Evolutionary conservation across 352 stramenopile species (phyloP).

Genomic region (Plasmopara muralis): DNA sequence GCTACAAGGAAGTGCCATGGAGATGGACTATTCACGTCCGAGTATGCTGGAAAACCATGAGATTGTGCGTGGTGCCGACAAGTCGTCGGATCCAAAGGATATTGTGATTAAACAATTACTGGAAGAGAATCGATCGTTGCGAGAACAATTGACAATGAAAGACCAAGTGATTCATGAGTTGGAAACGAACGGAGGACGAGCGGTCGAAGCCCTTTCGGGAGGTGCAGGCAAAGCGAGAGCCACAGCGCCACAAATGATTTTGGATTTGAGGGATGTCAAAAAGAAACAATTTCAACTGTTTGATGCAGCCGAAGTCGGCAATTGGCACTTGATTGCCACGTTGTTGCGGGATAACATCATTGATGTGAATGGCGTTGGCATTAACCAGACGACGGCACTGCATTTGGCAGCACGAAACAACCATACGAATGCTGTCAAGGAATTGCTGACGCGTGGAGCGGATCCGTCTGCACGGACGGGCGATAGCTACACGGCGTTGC

Average conservation of each 20-base stretch:
- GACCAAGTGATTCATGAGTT: conserved; percentile 82
- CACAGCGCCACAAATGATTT: conserved; percentile 69
- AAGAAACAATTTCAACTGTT: conserved; percentile 88
- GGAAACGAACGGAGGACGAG: conserved; percentile 57
- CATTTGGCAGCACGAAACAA: conserved; percentile 73
- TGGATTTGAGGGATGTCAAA: conserved; percentile 79
- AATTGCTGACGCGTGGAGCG: conserved; percentile 60
- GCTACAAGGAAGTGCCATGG: conserved; percentile 6
- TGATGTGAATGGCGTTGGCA: conserved; percentile 80
- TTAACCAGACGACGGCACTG: conserved; percentile 81
- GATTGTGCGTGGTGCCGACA: conserved; percentile 71
- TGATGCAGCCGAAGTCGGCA: conserved; percentile 76
- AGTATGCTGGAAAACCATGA: conserved; percentile 81
- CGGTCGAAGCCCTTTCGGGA: conserved; percentile 16
- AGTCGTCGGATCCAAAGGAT: conserved; percentile 80
- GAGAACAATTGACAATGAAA: conserved; percentile 73
- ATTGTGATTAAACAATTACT: conserved; percentile 83
- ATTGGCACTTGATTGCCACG: conserved; percentile 76
- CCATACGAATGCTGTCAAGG: conserved; percentile 66
- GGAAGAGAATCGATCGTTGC: conserved; percentile 72
- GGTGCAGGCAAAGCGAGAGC: conserved; percentile 38
- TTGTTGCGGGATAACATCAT: conserved; percentile 78
- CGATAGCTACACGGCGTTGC: conserved; percentile 76
- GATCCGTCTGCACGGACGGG: conserved; percentile 61
- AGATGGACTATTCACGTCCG: conserved; percentile 72